Conservation (phyloP, 1,284 basidiomycete genomes). For the Rhodotorula sp. region DNA sequence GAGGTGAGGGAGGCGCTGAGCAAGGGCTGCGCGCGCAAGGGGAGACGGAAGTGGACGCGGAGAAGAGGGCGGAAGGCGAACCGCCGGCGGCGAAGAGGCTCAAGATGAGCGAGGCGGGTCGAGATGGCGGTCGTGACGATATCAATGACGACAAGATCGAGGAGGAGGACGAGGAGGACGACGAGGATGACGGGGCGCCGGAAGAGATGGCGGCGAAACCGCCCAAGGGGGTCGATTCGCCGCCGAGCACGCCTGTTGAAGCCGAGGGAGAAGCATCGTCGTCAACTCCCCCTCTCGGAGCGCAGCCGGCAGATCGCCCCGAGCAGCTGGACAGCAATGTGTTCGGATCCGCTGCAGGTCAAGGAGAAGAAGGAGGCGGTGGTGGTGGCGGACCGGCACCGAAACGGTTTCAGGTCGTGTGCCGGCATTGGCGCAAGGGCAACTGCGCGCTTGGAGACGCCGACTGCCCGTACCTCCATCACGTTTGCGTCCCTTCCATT, state of each 20-base stretch:
- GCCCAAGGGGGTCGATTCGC: background rate
- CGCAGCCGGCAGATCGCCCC: background rate
- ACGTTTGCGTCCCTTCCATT: conserved; percentile 20
- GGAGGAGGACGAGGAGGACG: conserved; percentile 5
- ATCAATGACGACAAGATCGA: background rate
- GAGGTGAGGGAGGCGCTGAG: too few relatives aligned
- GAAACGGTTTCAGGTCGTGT: conserved; percentile 32
- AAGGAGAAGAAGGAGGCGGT: too few relatives aligned
- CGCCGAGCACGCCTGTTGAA: background rate
- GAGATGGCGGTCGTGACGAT: background rate
- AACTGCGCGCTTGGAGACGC: conserved; percentile 25
- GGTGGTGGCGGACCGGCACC: background rate
- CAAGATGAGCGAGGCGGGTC: conserved; percentile 12
- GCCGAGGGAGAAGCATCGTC: conserved; percentile 1
- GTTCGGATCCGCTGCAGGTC: too few relatives aligned
- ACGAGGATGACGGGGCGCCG: conserved; percentile 24
- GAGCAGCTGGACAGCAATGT: too few relatives aligned
- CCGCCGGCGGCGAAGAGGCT: conserved; percentile 22
- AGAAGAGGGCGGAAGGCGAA: conserved; percentile 17
- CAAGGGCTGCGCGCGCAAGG: too few relatives aligned
- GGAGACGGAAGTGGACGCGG: conserved; percentile 15
- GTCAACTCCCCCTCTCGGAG: background rate
- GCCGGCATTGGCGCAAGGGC: conserved; percentile 29
- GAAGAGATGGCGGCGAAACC: conserved; percentile 15
- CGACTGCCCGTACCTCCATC: conserved; percentile 31